phyloP scores from a whole-genome alignment of 805 yeast species.

The Soucietia sequanensis region DNA sequence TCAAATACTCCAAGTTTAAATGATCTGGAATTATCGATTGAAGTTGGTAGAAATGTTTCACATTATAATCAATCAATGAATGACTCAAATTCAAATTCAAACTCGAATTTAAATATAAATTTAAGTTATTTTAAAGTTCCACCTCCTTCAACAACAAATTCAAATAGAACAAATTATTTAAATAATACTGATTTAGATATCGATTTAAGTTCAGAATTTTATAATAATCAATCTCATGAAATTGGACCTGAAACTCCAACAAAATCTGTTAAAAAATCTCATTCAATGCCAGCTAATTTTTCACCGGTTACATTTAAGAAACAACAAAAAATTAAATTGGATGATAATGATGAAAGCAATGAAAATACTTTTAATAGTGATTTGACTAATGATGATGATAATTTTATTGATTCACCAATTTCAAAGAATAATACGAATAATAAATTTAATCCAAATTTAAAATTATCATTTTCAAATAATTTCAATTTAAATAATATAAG shows the following conservation, averaged over 20 bases:
- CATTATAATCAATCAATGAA: slow-evolving; percentile 20
- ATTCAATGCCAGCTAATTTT: slow-evolving; percentile 27
- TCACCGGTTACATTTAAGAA: slow-evolving; percentile 17
- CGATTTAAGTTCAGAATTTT: slow-evolving; percentile 12
- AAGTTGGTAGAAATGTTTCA: slow-evolving; percentile 35
- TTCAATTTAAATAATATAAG: background rate
- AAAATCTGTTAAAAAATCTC: slow-evolving; percentile 28
- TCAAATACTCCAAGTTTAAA: background rate
- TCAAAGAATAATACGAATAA: background rate
- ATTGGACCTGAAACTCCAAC: slow-evolving; percentile 40
- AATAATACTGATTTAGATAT: slow-evolving; percentile 7
- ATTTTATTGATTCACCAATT: too few species aligned
- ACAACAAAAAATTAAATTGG: background rate
- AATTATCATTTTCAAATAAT: background rate
- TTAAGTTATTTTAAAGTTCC: slow-evolving; percentile 29
- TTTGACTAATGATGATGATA: too few species aligned
- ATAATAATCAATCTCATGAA: slow-evolving; percentile 11
- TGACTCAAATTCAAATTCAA: slow-evolving; percentile 32
- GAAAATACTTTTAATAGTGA: background rate
- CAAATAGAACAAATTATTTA: slow-evolving; percentile 9
- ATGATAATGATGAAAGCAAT: background rate
- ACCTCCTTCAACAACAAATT: slow-evolving; percentile 14
- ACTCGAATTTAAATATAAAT: too few species aligned
- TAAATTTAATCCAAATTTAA: background rate
- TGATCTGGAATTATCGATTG: slow-evolving; percentile 34